phyloP scores from a whole-genome alignment of 495 filamentous ascomycete genomes.

The Neurospora sp. region DNA sequence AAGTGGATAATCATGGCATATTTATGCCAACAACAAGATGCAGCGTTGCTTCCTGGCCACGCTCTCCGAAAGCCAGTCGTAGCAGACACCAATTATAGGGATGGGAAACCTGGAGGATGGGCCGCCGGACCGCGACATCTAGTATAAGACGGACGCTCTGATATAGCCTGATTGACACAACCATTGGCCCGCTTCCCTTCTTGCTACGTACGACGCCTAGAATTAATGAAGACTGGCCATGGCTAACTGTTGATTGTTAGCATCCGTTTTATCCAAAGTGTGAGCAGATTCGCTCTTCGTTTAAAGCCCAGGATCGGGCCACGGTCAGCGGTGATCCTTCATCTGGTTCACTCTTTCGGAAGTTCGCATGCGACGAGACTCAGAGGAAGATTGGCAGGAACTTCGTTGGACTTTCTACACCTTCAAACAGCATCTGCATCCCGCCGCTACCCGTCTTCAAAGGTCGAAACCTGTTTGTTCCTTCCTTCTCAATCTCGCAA shows the following conservation, averaged over 20 bases:
- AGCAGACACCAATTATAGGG: not conserved
- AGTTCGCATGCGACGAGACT: not conserved
- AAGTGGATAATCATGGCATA: not conserved
- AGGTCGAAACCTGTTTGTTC: not conserved
- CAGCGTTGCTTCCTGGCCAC: not conserved
- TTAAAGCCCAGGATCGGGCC: not conserved
- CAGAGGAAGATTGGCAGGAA: not conserved
- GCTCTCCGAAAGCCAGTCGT: not conserved
- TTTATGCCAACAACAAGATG: not conserved
- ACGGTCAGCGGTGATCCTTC: no score
- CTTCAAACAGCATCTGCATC: not conserved
- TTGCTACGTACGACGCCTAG: slow-evolving; percentile 2
- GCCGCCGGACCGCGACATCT: slow-evolving; percentile 22
- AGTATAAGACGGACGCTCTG: slow-evolving; percentile 17
- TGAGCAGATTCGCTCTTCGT: slow-evolving; percentile 14
- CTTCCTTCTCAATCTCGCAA: not conserved
- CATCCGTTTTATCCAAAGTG: slow-evolving; percentile 26
- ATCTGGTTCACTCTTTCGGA: not conserved
- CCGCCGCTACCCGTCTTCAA: not conserved
- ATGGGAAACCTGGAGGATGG: slow-evolving; percentile 4
- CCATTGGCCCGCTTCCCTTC: slow-evolving; percentile 1
- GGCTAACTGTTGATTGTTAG: slow-evolving; percentile 1
- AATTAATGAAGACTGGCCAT: slow-evolving; percentile 19
- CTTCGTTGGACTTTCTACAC: no score
- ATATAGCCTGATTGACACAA: slow-evolving; percentile 23